phyloP scores from a whole-genome alignment of 129 eudicot species.

The Chrysanthemum seticuspe region DNA sequence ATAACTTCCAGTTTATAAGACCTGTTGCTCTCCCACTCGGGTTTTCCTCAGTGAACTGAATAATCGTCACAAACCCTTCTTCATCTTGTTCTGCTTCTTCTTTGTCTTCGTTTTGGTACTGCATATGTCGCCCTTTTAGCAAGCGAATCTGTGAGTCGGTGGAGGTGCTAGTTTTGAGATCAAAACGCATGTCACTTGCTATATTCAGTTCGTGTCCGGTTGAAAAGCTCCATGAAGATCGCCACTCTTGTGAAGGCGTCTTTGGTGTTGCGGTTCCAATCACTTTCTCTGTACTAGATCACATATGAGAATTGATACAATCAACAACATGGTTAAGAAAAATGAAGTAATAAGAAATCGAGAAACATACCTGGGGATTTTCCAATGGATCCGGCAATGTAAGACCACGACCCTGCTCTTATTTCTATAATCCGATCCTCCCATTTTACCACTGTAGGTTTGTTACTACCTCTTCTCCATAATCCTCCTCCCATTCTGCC shows the following conservation, averaged over 20 bases:
- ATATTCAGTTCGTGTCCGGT: conserved; percentile 61
- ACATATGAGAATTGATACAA: conserved; percentile 25
- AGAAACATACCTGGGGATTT: conserved; percentile 72
- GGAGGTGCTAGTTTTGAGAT: conserved; percentile 30
- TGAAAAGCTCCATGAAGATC: conserved; percentile 75
- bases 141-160: conserved; percentile 51
- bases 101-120: conserved; percentile 40
- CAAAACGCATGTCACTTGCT: conserved; percentile 43
- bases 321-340: not conserved
- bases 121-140: conserved; percentile 69
- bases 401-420: conserved; percentile 91
- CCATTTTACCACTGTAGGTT: conserved; percentile 68
- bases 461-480: conserved; percentile 93
- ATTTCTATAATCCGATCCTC: conserved; percentile 76
- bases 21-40: conserved; percentile 89
- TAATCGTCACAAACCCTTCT: conserved; percentile 69
- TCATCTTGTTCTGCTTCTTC: conserved; percentile 40
- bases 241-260: conserved; percentile 59
- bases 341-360: not conserved
- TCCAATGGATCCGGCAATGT: conserved; percentile 77
- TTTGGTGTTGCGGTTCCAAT: conserved; percentile 87
- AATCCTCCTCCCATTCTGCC: conserved; percentile 72
- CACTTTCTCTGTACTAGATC: conserved; percentile 81
- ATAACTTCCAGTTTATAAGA: conserved; percentile 82
- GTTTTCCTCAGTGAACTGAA: conserved; percentile 68